These are phyloP conservation scores for Termitomyces sp. DNA, from an alignment of 768 basidiomycete genomes.

Conservation along the genomic window DNA sequence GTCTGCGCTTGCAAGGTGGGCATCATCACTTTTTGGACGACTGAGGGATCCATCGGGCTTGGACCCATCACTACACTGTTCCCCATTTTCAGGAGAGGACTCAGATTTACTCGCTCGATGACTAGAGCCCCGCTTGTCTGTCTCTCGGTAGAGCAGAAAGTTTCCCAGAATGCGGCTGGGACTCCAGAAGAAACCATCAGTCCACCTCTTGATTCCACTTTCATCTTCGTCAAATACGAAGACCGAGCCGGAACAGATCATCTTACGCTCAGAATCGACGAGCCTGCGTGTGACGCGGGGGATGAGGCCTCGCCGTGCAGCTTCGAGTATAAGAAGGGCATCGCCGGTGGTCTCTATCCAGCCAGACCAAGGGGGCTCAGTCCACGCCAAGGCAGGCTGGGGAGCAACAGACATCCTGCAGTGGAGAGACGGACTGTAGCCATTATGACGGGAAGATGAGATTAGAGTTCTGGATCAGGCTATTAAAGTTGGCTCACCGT, in stretches of 20 bases:
- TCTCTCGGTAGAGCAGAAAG: conserved; percentile 93
- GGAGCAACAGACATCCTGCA: conserved; percentile 31
- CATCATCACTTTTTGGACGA: conserved; percentile 50
- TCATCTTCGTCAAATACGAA: conserved; percentile 98
- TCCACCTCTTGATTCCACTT: conserved; percentile 97
- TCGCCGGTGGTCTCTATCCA: conserved; percentile 96
- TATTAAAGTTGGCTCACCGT: conserved; percentile 70
- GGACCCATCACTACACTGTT: conserved; percentile 21
- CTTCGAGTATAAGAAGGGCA: conserved; percentile 95
- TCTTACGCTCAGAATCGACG: conserved; percentile 86
- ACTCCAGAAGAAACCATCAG: conserved; percentile 95
- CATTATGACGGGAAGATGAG: conserved; percentile 24
- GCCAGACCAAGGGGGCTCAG: conserved; percentile 88
- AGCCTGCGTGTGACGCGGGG: conserved; percentile 89
- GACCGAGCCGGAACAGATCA: conserved; percentile 91
- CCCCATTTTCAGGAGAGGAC: conserved; percentile 30
- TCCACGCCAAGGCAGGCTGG: conserved; percentile 50
- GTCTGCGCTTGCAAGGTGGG: conserved; percentile 48
- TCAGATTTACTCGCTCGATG: conserved; percentile 48
- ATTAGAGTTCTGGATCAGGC: conserved; percentile 55
- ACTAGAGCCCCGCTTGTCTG: conserved; percentile 73
- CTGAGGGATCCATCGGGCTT: conserved; percentile 45
- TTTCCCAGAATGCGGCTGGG: conserved; percentile 91
- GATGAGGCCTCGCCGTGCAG: conserved; percentile 83
- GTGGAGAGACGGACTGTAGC: conserved; percentile 21